phyloP scores from a whole-genome alignment of 169 alveolate species.

The Plasmodium gonderi region DNA sequence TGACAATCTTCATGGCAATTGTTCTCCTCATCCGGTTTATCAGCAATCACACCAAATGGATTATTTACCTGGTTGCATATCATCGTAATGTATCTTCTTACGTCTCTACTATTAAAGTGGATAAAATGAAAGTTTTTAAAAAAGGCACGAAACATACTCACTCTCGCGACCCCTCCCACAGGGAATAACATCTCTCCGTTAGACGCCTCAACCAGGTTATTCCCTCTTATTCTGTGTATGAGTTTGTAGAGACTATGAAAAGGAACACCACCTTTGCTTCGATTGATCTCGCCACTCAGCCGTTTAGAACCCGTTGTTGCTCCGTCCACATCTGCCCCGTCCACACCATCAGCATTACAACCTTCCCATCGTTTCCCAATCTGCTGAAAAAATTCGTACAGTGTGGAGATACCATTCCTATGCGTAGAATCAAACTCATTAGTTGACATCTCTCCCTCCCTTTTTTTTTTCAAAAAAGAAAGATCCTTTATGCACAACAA shows the following conservation, averaged over 20 bases:
- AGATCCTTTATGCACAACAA: constrained; percentile 12
- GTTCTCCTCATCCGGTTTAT: too few relatives aligned
- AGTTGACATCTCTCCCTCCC: neutral
- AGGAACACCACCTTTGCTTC: too few relatives aligned
- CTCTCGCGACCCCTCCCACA: neutral
- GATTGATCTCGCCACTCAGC: too few relatives aligned
- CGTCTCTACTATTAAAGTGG: constrained; percentile 14
- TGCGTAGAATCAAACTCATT: too few relatives aligned
- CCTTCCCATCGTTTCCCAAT: too few relatives aligned
- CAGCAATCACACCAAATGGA: too few relatives aligned
- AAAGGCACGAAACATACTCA: neutral
- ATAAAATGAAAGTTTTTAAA: constrained; percentile 9
- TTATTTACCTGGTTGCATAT: too few relatives aligned
- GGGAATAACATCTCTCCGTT: neutral
- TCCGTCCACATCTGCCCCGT: neutral
- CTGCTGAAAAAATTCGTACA: too few relatives aligned
- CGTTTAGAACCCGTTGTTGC: neutral
- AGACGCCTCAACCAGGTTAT: neutral
- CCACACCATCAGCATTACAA: too few relatives aligned
- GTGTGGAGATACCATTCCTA: too few relatives aligned
- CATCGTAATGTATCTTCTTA: neutral
- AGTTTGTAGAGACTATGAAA: neutral
- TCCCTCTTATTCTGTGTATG: neutral
- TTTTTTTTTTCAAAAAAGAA: neutral
- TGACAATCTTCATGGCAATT: too few relatives aligned